phyloP scores from a whole-genome alignment of 805 yeast species.

The Candida incommunis region DNA sequence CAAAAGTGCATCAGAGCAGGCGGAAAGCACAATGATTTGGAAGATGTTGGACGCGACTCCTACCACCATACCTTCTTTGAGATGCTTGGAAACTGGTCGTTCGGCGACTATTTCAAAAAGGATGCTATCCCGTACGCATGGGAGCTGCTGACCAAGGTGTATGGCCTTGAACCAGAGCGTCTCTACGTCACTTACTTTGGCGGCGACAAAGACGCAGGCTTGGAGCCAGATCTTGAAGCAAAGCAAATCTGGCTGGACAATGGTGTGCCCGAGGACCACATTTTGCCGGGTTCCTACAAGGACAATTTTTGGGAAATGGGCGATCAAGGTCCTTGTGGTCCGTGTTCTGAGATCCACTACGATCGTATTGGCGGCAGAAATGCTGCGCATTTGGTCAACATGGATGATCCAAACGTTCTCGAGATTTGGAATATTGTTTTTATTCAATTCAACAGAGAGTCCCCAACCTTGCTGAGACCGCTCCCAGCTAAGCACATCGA shows the following conservation, averaged over 20 bases:
- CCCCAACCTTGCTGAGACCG: constrained; percentile 62
- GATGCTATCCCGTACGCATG: constrained; percentile 84
- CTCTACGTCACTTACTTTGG: constrained; percentile 93
- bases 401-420: constrained; percentile 95
- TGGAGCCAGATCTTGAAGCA: constrained; percentile 91
- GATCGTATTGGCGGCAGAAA: constrained; percentile 98
- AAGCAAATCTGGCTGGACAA: constrained; percentile 70
- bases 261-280: constrained; percentile 87
- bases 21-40: constrained; percentile 93
- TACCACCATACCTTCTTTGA: constrained; percentile 98
- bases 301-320: constrained; percentile 99
- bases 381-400: constrained; percentile 78
- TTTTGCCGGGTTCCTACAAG: constrained; percentile 75
- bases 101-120: constrained; percentile 95
- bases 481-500: constrained; percentile 94
- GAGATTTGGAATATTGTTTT: constrained; percentile 98
- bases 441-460: constrained; percentile 91
- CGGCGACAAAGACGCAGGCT: constrained; percentile 71
- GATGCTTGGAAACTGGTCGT: constrained; percentile 99
- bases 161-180: constrained; percentile 64
- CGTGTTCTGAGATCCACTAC: constrained; percentile 94
- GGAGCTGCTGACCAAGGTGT: constrained; percentile 79
- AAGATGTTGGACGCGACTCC: constrained; percentile 95
- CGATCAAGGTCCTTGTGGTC: constrained; percentile 99
- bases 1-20: constrained; percentile 99